A percentile compares a stretch with the other conserved stretches of the same genome.
Evolutionary conservation across 441 rosid genomes (phyloP).

Genomic region (Lepidium campestre): DNA sequence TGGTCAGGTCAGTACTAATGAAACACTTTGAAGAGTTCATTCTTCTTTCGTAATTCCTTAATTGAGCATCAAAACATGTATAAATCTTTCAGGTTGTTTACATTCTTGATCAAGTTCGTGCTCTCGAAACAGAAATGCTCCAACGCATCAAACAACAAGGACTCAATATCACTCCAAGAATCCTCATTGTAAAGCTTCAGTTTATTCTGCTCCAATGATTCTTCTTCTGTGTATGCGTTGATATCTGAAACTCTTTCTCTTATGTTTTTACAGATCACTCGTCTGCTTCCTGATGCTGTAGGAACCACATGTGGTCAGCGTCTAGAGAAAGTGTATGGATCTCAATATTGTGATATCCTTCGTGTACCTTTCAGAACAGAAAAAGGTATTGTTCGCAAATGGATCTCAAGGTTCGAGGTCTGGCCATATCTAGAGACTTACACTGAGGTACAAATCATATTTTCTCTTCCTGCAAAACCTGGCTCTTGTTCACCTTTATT

Average conservation of each 20-base stretch:
- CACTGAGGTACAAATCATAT: conserved; percentile 57
- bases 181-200: conserved; percentile 64
- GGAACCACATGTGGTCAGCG: conserved; percentile 96
- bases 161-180: conserved; percentile 81
- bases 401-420: conserved; percentile 96
- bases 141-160: conserved; percentile 87
- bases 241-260: not conserved
- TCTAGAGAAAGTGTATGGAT: conserved; percentile 77
- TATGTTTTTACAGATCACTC: conserved; percentile 46
- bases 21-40: not conserved
- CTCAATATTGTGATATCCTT: conserved; percentile 80
- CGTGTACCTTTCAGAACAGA: conserved; percentile 86
- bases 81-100: conserved; percentile 66
- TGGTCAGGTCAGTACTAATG: conserved; percentile 60
- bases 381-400: conserved; percentile 72
- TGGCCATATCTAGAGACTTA: conserved; percentile 96
- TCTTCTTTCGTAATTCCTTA: not conserved
- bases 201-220: not conserved
- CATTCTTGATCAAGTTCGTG: conserved; percentile 97
- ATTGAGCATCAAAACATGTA: not conserved
- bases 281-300: conserved; percentile 85
- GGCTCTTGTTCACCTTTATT: not conserved
- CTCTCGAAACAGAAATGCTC: conserved; percentile 85
- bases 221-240: not conserved
- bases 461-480: not conserved